Base-by-base conservation (phyloP, 176 grass and related monocot species). In the Juncus effusus region DNA sequence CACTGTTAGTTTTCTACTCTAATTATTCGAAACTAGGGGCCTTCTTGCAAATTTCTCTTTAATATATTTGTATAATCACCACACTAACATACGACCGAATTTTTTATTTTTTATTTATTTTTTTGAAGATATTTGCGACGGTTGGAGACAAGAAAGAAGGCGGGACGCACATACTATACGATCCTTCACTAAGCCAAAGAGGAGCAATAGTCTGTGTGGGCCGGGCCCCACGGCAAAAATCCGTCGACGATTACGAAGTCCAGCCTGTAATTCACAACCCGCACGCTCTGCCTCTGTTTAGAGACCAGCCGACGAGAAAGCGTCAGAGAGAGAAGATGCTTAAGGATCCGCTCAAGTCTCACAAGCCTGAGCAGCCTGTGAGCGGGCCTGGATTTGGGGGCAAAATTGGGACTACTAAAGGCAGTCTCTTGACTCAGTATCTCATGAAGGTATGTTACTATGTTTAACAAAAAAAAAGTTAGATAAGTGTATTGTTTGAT, bases 81-180 rank as follows among this genome's bases (percentile, higher is more conserved):
- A 1, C 1, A 28, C 19, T 28, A 28, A 28, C 19, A 28, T 28
- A 28, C n/a, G n/a, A n/a, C n/a, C n/a, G n/a, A n/a, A n/a, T n/a
- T n/a, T n/a, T n/a, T n/a, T n/a, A n/a, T 36, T 82, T 39, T 9
- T 60, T 44, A 2, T 74, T 56, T 73, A 13, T 62, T 11, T 39
- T 65, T 3, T 58, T 76, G 13, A 76, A 96, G 93, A 82, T 96
- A 56, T 86, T 96, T 69, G 75, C 82, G 47, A 91, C 93, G 77
- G 88, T 91, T 37, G 93, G 93, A 56, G 93, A 96, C 73, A 96
- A 88, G 82, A 91, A 91, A 83, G 85, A 85, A 75, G 93, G 93
- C 10, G 93, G 85, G 8, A 91, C 87, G 39, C 93, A 91, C 72
- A 76, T 96, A 79, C 47, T 96, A 19, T 96, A 91, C 72, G 93